phyloP scores from a whole-genome alignment of 306 rosid genomes.

The Castanea sativa region DNA sequence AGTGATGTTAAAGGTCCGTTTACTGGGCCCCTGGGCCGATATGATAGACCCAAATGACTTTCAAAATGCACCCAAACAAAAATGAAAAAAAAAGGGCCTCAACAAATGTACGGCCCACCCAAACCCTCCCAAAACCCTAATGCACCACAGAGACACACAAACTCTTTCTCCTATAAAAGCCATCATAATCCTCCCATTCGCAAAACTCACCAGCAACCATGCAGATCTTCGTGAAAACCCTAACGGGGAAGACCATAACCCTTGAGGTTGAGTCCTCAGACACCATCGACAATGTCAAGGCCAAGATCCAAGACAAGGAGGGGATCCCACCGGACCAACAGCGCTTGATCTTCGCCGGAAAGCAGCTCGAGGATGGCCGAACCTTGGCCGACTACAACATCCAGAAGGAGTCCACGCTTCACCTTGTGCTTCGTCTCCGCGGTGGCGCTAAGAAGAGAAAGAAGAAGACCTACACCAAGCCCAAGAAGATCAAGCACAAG shows the following conservation, averaged over 20 bases:
- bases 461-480: conserved; percentile 45
- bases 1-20: too few relatives aligned
- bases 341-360: conserved; percentile 36
- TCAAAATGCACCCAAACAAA: not conserved
- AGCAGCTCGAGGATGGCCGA: conserved; percentile 38
- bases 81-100: not conserved
- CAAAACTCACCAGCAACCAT: not conserved
- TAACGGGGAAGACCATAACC: conserved; percentile 39
- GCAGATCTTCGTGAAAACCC: conserved; percentile 46
- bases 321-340: conserved; percentile 36
- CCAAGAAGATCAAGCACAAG: conserved; percentile 43
- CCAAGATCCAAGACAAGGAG: conserved; percentile 38
- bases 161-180: not conserved
- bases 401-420: conserved; percentile 38
- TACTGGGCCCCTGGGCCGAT: not conserved
- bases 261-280: conserved; percentile 36
- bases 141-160: not conserved
- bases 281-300: conserved; percentile 37
- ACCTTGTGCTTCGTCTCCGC: conserved; percentile 26
- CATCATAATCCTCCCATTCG: not conserved
- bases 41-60: not conserved
- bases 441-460: conserved; percentile 37
- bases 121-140: conserved; percentile 1
- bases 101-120: not conserved
- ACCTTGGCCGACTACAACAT: conserved; percentile 35